Evolutionary conservation across 2,329 filamentous ascomycete genomes (phyloP).

Genomic region (Neopestalotiopsis rosae): DNA sequence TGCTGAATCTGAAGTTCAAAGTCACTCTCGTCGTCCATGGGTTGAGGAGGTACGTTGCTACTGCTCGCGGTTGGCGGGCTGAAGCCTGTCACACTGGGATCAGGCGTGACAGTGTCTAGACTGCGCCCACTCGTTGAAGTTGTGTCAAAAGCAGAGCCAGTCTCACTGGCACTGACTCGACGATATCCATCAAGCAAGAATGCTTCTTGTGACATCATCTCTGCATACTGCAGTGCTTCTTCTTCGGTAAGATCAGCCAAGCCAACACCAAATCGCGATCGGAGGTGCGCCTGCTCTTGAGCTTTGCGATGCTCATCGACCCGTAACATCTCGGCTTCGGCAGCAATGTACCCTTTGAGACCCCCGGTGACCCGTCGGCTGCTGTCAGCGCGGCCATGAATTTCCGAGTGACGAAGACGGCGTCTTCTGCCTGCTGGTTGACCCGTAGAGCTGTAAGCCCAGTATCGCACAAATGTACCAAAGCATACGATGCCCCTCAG

Average conservation of each 20-base stretch:
- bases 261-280: slow-evolving; percentile 83
- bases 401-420: slow-evolving; percentile 71
- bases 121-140: slow-evolving; percentile 38
- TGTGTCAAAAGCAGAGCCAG: slow-evolving; percentile 51
- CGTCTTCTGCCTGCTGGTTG: slow-evolving; percentile 80
- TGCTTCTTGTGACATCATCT: slow-evolving; percentile 69
- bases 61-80: slow-evolving; percentile 37
- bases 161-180: slow-evolving; percentile 55
- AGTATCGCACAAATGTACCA: slow-evolving; percentile 87
- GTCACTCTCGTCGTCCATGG: slow-evolving; percentile 53
- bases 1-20: slow-evolving; percentile 68
- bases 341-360: slow-evolving; percentile 81
- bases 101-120: slow-evolving; percentile 58
- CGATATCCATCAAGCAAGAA: slow-evolving; percentile 62
- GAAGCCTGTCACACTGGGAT: slow-evolving; percentile 54
- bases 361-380: slow-evolving; percentile 67
- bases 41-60: slow-evolving; percentile 29
- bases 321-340: slow-evolving; percentile 82
- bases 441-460: slow-evolving; percentile 88
- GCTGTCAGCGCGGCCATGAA: slow-evolving; percentile 55
- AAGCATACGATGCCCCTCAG: slow-evolving; percentile 87
- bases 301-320: slow-evolving; percentile 70
- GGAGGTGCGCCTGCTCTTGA: slow-evolving; percentile 73
- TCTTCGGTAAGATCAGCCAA: slow-evolving; percentile 71
- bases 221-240: slow-evolving; percentile 67